phyloP scores from a whole-genome alignment of 768 basidiomycete genomes.

The Trametes coccinea region DNA sequence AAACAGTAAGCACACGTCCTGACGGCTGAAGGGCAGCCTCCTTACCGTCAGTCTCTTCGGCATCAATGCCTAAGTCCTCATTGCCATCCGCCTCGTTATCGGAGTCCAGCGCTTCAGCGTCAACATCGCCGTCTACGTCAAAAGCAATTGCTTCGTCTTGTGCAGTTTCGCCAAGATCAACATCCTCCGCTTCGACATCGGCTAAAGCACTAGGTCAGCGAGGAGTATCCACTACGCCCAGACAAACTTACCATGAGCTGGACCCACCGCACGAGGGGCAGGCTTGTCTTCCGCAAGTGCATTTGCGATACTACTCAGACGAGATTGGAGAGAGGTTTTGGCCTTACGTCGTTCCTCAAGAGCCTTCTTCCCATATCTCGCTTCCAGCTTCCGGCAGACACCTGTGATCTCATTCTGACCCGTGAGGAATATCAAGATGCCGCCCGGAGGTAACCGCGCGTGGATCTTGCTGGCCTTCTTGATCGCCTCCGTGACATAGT shows the following conservation, averaged over 20 bases:
- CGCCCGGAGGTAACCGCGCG: constrained; percentile 86
- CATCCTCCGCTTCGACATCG: constrained; percentile 79
- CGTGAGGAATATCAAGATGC: constrained; percentile 90
- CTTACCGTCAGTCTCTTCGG: constrained; percentile 67
- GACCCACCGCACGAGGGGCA: constrained; percentile 32
- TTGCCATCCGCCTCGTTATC: constrained; percentile 64
- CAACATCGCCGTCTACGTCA: constrained; percentile 70
- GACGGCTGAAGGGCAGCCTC: too few relatives aligned
- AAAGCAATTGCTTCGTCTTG: constrained; percentile 54
- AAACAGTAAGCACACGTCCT: background rate
- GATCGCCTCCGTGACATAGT: constrained; percentile 89
- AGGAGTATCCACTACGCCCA: background rate
- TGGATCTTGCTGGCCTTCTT: constrained; percentile 93
- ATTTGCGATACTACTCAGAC: constrained; percentile 9
- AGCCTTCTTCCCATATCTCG: constrained; percentile 69
- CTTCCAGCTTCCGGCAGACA: constrained; percentile 79
- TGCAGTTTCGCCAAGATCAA: constrained; percentile 59
- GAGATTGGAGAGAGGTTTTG: constrained; percentile 19
- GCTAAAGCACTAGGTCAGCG: constrained; percentile 39
- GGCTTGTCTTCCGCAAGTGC: constrained; percentile 12
- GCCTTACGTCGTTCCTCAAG: constrained; percentile 52
- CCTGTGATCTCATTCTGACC: constrained; percentile 94
- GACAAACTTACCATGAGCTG: constrained; percentile 47
- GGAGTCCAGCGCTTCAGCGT: constrained; percentile 74
- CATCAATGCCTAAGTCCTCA: constrained; percentile 57